A percentile compares a stretch with the other conserved stretches of the same genome.
phyloP scores from a whole-genome alignment of 75 land plant genomes.

The Adiantum capillusveneris region DNA sequence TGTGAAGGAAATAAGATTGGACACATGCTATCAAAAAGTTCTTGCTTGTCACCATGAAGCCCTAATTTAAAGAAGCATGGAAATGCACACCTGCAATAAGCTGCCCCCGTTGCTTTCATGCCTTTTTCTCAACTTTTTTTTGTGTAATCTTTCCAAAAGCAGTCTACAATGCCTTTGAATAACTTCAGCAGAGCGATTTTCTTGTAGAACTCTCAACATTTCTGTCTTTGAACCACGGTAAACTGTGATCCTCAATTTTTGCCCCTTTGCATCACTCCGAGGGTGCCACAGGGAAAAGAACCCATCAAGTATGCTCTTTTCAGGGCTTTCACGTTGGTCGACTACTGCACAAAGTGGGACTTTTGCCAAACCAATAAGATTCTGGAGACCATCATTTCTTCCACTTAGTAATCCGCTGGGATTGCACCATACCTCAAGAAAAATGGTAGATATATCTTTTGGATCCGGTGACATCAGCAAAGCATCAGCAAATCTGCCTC shows the following conservation, averaged over 20 bases:
- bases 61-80: too few species aligned
- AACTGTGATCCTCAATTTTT: background rate
- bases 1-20: too few species aligned
- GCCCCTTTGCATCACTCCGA: background rate
- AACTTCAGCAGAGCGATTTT: background rate
- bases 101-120: background rate
- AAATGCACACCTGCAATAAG: too few species aligned
- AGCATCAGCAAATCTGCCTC: background rate
- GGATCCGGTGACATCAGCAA: background rate
- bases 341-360: background rate
- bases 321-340: background rate
- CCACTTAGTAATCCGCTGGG: background rate
- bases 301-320: background rate
- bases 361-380: background rate
- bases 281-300: background rate
- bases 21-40: too few species aligned
- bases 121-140: too few species aligned
- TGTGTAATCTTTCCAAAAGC: background rate
- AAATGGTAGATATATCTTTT: background rate
- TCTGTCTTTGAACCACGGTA: background rate
- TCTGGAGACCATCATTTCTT: background rate
- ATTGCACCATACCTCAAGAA: background rate
- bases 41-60: too few species aligned
- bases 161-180: background rate
- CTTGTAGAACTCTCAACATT: background rate